Base-by-base conservation (phyloP, 352 stramenopile genomes). In the Aphanomyces cochlioides region DNA sequence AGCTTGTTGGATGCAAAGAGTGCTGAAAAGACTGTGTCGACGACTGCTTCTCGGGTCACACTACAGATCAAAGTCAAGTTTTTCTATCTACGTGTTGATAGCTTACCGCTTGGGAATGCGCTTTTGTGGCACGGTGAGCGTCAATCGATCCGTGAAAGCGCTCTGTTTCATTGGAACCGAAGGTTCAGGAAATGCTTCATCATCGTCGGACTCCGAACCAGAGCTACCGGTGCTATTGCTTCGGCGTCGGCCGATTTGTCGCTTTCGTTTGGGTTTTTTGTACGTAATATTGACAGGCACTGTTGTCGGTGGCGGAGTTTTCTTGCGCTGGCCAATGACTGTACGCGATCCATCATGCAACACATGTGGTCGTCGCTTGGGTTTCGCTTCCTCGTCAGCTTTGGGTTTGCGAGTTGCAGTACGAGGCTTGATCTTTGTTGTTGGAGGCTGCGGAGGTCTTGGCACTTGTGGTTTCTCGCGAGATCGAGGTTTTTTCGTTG, bases 51-150 rank as follows among this genome's bases (percentile, higher is more conserved):
- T 19, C 87, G 84, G 43, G 84, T 91, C 34, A 88, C 87, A 50
- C 87, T 83, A 70, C 17, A 13, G 28, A 67, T 7, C 4, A 17
- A 57, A 56, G 7, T 5, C 13, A 10, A 34, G 17, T 63, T 3
- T 50, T 50, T n/a, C 43, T n/a, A n/a, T n/a, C 10, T 50, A n/a
- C 10, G 10, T 12, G 10, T 47, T 45, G 67, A 69, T 28, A 37
- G 47, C 21, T 47, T 28, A 67, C 36, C 43, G 76, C 58, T 89
- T 89, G 7, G 87, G 82, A 72, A 95, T 77, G 53, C 83, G 82
- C 66, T 92, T 90, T 72, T 93, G 86, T 72, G 89, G 83, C 61
- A 81, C 86, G n/a, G 91, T 84, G 59, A 93, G 74, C 61, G 84
- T 84, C 41, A 93, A 72, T 17, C 83, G 79, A 65, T 90, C 78